A percentile compares a stretch with the other conserved stretches of the same genome.
Conservation (phyloP, 2,329 filamentous ascomycete genomes). For the Ceratocystis colombiana region DNA sequence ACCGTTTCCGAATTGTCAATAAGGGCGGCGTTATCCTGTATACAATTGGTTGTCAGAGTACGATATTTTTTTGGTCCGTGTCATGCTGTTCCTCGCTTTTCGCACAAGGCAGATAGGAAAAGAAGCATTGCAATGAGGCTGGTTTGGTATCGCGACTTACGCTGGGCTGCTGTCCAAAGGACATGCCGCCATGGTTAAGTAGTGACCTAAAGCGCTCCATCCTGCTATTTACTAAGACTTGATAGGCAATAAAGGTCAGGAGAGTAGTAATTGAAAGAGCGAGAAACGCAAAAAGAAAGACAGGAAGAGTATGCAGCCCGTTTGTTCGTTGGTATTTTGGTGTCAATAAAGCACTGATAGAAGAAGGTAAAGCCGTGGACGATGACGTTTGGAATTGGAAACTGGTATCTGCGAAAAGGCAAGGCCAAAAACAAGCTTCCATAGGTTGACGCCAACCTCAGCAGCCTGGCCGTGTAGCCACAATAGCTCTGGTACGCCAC, state of each 20-base stretch:
- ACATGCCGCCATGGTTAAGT: conserved; percentile 15
- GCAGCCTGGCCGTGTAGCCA: conserved; percentile 24
- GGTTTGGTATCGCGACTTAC: conserved; percentile 19
- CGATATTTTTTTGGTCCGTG: not conserved
- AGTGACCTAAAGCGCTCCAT: conserved; percentile 25
- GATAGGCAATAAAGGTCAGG: not conserved
- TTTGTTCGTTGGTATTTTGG: not conserved
- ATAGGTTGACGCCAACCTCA: conserved; percentile 25
- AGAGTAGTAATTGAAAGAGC: not conserved
- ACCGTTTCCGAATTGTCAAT: conserved; percentile 99
- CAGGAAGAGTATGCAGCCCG: not conserved
- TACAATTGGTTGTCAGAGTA: not conserved
- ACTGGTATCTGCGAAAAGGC: not conserved
- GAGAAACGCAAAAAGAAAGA: not conserved
- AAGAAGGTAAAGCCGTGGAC: conserved; percentile 4
- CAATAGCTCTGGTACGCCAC: conserved; percentile 31
- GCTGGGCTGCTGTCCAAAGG: conserved; percentile 15
- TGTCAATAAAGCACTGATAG: not conserved
- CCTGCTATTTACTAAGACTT: conserved; percentile 6
- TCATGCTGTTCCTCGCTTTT: not conserved
- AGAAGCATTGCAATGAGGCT: not conserved
- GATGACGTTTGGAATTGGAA: conserved; percentile 20
- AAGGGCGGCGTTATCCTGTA: conserved; percentile 74
- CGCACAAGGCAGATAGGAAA: not conserved
- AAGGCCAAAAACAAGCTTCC: conserved; percentile 12